Conservation (phyloP, 2,329 filamentous ascomycete species). For the Penicillium sp. region DNA sequence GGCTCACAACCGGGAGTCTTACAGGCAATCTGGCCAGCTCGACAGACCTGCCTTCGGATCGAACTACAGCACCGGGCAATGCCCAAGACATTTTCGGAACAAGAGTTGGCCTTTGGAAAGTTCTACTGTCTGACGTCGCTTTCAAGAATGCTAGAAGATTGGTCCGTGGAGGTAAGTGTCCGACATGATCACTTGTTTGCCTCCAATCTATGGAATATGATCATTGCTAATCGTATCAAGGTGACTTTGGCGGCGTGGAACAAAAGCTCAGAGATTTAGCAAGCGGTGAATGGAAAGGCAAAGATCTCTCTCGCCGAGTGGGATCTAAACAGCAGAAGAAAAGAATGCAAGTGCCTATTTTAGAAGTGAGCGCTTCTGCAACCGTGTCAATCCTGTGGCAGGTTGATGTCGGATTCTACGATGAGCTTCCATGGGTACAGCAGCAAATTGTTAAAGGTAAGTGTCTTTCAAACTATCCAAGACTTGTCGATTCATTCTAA, state of each 20-base stretch:
- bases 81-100: constrained; percentile 17
- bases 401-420: constrained; percentile 21
- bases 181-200: not conserved
- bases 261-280: constrained; percentile 20
- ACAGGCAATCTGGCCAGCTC: not conserved
- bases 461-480: not conserved
- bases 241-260: constrained; percentile 7
- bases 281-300: constrained; percentile 17
- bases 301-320: constrained; percentile 2
- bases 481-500: not conserved
- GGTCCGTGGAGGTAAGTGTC: not conserved
- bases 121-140: constrained; percentile 17
- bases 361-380: constrained; percentile 7
- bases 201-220: too few relatives aligned
- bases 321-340: constrained; percentile 6
- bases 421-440: constrained; percentile 10
- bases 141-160: constrained; percentile 10
- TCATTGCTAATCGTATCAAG: not conserved
- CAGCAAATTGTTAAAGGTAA: constrained; percentile 22
- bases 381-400: constrained; percentile 23
- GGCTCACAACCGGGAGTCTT: not conserved
- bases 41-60: not conserved
- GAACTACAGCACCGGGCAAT: not conserved
- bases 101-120: constrained; percentile 20
- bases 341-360: constrained; percentile 12